Conservation (phyloP, 164 flowering plant genomes). For the Vitis vinifera region DNA sequence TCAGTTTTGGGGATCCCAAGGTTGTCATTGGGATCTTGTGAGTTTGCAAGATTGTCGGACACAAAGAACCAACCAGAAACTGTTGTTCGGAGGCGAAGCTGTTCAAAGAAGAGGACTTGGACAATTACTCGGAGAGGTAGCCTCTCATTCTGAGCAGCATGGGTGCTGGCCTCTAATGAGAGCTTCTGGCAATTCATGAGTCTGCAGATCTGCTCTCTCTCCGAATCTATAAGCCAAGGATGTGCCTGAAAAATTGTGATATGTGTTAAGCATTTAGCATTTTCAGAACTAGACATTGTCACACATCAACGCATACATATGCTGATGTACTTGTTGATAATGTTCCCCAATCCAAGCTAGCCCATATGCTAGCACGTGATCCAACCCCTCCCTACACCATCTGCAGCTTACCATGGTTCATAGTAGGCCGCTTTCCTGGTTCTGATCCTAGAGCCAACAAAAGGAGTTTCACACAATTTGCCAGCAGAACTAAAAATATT, state of each 20-base stretch:
- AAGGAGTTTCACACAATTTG: too few species aligned
- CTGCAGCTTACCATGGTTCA: too few species aligned
- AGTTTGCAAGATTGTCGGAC: constrained; percentile 52
- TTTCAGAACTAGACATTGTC: not conserved
- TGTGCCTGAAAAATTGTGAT: constrained; percentile 42
- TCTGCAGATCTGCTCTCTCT: constrained; percentile 65
- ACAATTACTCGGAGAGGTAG: constrained; percentile 67
- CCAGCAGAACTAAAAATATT: too few species aligned
- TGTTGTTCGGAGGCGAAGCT: constrained; percentile 62
- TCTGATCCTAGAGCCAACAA: too few species aligned
- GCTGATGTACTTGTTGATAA: too few species aligned
- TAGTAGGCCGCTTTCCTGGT: too few species aligned
- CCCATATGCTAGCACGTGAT: too few species aligned
- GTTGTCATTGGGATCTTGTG: constrained; percentile 31
- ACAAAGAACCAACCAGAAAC: constrained; percentile 67
- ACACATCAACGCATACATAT: too few species aligned
- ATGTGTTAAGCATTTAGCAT: not conserved
- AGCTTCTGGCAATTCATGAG: constrained; percentile 75
- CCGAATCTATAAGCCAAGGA: constrained; percentile 65
- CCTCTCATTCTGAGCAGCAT: constrained; percentile 76
- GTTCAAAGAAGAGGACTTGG: constrained; percentile 70
- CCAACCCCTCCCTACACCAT: too few species aligned
- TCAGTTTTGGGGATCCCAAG: constrained; percentile 23
- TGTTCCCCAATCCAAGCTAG: too few species aligned
- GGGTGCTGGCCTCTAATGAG: constrained; percentile 69